These are phyloP conservation scores for Trichomonascus vanleenenianus DNA, from an alignment of 805 yeast species.

Conservation along the genomic window DNA sequence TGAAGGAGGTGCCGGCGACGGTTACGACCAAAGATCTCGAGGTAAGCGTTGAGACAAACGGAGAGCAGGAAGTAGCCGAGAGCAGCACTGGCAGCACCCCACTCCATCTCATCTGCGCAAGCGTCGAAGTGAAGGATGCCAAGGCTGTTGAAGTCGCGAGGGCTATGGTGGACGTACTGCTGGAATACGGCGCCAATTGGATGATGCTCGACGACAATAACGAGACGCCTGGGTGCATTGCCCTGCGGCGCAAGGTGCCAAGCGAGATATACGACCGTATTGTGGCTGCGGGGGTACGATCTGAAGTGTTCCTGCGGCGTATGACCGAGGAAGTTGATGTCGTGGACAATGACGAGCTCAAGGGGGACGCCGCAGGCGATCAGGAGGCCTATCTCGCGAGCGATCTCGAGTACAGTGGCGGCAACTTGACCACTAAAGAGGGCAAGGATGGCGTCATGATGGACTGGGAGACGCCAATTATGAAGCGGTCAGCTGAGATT, in stretches of 20 bases:
- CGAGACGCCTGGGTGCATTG: slow-evolving; percentile 80
- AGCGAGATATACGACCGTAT: slow-evolving; percentile 39
- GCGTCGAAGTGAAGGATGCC: slow-evolving; percentile 32
- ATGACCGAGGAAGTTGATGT: slow-evolving; percentile 41
- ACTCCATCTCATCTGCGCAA: slow-evolving; percentile 57
- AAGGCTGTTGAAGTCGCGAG: slow-evolving; percentile 40
- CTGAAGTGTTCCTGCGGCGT: slow-evolving; percentile 72
- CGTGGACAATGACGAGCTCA: slow-evolving; percentile 18
- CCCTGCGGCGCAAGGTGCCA: slow-evolving; percentile 46
- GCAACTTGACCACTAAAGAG: slow-evolving; percentile 63
- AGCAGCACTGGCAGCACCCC: slow-evolving; percentile 63
- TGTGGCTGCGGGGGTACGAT: slow-evolving; percentile 84
- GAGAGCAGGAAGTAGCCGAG: slow-evolving; percentile 15
- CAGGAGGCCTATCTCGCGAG: slow-evolving; percentile 59
- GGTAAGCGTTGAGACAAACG: slow-evolving; percentile 5
- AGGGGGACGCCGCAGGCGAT: slow-evolving; percentile 27
- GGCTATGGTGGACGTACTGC: slow-evolving; percentile 54
- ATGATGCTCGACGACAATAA: slow-evolving; percentile 61
- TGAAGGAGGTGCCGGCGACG: slow-evolving; percentile 74
- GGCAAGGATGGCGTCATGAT: slow-evolving; percentile 92
- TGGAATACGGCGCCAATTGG: slow-evolving; percentile 92
- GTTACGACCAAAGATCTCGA: slow-evolving; percentile 73
- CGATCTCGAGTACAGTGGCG: slow-evolving; percentile 56
- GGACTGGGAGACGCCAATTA: slow-evolving; percentile 87
- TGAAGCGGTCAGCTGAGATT: slow-evolving; percentile 73